These are phyloP conservation scores for Cordyceps cateniannulata DNA, from an alignment of 2,329 filamentous ascomycete genomes.

Conservation along the genomic window DNA sequence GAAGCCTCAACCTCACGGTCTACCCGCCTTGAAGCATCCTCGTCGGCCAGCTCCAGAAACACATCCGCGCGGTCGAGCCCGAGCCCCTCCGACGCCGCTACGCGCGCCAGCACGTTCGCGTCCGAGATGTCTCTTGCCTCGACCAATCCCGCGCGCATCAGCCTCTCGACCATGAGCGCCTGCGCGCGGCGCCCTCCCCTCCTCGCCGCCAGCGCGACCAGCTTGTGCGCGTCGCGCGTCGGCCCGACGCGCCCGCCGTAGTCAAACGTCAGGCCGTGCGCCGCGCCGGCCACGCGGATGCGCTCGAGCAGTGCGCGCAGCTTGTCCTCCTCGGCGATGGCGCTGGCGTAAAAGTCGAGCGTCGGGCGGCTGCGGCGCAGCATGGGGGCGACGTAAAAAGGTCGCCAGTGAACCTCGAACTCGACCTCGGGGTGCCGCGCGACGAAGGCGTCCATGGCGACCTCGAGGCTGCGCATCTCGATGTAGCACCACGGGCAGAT, in stretches of 20 bases:
- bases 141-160: constrained; percentile 39
- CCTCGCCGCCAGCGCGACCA: constrained; percentile 36
- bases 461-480: constrained; percentile 39
- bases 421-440: constrained; percentile 33
- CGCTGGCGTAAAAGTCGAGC: constrained; percentile 29
- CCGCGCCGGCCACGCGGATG: constrained; percentile 25
- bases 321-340: constrained; percentile 28
- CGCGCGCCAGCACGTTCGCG: constrained; percentile 28
- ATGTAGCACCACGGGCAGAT: constrained; percentile 49
- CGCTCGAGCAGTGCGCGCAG: constrained; percentile 24
- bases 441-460: constrained; percentile 36
- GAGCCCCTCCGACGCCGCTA: constrained; percentile 24
- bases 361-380: constrained; percentile 19
- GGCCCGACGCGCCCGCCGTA: constrained; percentile 38
- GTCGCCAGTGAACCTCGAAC: constrained; percentile 42
- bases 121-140: constrained; percentile 36
- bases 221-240: constrained; percentile 39
- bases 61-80: constrained; percentile 25
- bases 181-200: constrained; percentile 27
- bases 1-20: constrained; percentile 26
- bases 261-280: constrained; percentile 34
- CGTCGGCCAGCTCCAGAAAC: constrained; percentile 23
- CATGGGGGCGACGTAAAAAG: constrained; percentile 38
- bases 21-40: constrained; percentile 21
- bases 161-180: constrained; percentile 32